Percentiles rank a stretch among this genome's conserved stretches.
These are phyloP conservation scores for Linum trigynum DNA, from an alignment of 345 rosid species.

Conservation along the genomic window DNA sequence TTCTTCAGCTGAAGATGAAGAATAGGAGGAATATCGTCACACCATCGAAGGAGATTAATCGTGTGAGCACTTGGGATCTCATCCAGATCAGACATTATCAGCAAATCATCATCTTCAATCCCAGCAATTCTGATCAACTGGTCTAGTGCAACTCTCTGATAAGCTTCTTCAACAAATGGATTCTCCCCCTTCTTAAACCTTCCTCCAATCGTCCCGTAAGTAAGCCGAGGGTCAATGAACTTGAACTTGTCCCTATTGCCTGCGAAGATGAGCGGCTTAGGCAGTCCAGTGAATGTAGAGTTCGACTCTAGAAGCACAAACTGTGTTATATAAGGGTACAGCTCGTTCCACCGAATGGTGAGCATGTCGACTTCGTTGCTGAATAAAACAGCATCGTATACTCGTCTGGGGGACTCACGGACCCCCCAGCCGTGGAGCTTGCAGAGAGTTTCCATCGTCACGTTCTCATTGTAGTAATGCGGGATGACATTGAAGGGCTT, in stretches of 20 bases:
- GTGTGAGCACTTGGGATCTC: constrained; percentile 97
- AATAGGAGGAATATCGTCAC: constrained; percentile 64
- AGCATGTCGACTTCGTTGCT: constrained; percentile 76
- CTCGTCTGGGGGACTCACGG: constrained; percentile 78
- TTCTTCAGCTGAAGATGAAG: constrained; percentile 84
- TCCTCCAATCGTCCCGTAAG: constrained; percentile 75
- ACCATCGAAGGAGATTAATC: constrained; percentile 81
- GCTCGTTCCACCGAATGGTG: constrained; percentile 77
- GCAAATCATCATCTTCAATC: constrained; percentile 78
- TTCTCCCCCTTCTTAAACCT: constrained; percentile 77
- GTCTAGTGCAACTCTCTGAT: constrained; percentile 81
- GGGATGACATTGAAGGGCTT: constrained; percentile 50
- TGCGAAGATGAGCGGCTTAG: constrained; percentile 54
- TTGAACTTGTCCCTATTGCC: constrained; percentile 44
- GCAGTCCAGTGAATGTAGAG: constrained; percentile 72
- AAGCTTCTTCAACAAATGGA: constrained; percentile 88
- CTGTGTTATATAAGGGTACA: constrained; percentile 68
- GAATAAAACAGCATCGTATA: constrained; percentile 78
- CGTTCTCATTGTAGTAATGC: constrained; percentile 68
- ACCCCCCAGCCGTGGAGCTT: constrained; percentile 76
- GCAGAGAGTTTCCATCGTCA: constrained; percentile 65
- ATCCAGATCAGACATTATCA: constrained; percentile 96
- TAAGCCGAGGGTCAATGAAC: constrained; percentile 64
- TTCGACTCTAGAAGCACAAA: constrained; percentile 88
- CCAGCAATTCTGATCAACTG: constrained; percentile 74